Conservation (phyloP, 192 early-diverging fungal genomes). For the Geranomyces michiganensis region DNA sequence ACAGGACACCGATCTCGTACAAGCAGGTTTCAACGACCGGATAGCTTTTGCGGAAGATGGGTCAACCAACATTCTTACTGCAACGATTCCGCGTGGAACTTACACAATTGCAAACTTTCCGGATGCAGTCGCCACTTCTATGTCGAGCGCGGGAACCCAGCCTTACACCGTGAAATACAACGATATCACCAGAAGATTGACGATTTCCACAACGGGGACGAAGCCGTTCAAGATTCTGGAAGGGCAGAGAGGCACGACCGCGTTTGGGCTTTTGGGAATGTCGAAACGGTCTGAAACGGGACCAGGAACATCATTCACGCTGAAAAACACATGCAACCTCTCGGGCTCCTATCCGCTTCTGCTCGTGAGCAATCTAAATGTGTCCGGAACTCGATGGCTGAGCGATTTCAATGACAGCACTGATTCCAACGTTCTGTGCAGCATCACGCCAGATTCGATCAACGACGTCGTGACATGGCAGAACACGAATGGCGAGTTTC, state of each 20-base stretch:
- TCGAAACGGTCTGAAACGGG: neutral
- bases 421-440: constrained; percentile 2
- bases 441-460: constrained; percentile 19
- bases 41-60: constrained; percentile 31
- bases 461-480: constrained; percentile 21
- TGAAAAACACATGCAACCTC: constrained; percentile 19
- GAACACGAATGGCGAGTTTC: constrained; percentile 21
- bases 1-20: constrained; percentile 26
- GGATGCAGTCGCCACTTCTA: constrained; percentile 9
- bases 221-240: constrained; percentile 23
- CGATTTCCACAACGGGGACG: constrained; percentile 3
- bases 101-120: constrained; percentile 26
- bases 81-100: constrained; percentile 21
- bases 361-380: constrained; percentile 8
- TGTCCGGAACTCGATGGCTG: constrained; percentile 9
- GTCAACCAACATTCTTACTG: constrained; percentile 9
- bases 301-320: neutral
- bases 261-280: constrained; percentile 17
- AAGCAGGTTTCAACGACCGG: neutral
- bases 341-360: constrained; percentile 17
- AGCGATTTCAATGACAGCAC: constrained; percentile 8
- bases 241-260: constrained; percentile 13
- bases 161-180: neutral
- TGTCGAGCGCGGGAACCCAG: constrained; percentile 15
- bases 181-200: constrained; percentile 1